Percentiles rank a stretch among this genome's conserved stretches.
Conservation (phyloP, 2,329 filamentous ascomycete genomes). For the Penicillium concentricum region DNA sequence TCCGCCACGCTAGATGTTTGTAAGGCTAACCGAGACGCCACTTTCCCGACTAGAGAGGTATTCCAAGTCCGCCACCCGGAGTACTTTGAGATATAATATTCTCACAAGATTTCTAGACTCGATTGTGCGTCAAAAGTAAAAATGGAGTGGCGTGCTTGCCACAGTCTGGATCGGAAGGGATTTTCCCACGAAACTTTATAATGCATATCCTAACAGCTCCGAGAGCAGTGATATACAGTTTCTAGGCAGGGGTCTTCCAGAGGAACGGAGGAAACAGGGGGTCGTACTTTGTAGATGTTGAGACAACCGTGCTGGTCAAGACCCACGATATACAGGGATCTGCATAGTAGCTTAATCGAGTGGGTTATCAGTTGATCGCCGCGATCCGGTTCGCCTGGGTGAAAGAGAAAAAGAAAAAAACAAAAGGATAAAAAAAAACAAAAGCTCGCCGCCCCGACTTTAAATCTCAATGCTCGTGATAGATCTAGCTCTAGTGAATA, state of each 20-base stretch:
- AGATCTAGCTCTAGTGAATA: no score
- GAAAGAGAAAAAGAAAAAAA: neutral
- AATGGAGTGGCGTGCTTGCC: slow-evolving; percentile 7
- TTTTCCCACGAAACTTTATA: neutral
- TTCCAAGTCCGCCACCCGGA: neutral
- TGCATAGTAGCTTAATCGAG: slow-evolving; percentile 11
- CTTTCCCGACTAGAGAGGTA: neutral
- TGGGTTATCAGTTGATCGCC: slow-evolving; percentile 15
- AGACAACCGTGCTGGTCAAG: neutral
- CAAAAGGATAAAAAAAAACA: neutral
- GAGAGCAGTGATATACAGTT: no score
- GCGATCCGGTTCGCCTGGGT: neutral
- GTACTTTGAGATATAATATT: neutral
- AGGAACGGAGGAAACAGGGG: neutral
- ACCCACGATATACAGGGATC: slow-evolving; percentile 11
- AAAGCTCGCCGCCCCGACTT: neutral
- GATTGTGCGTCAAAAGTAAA: neutral
- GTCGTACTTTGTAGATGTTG: neutral
- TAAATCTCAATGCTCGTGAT: neutral
- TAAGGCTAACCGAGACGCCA: neutral
- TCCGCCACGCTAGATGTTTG: neutral
- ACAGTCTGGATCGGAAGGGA: slow-evolving; percentile 6
- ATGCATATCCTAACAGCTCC: neutral
- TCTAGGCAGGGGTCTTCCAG: neutral
- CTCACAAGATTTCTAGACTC: neutral